Conservation (phyloP, 352 stramenopile species). For the Phytophthora ramorum region DNA sequence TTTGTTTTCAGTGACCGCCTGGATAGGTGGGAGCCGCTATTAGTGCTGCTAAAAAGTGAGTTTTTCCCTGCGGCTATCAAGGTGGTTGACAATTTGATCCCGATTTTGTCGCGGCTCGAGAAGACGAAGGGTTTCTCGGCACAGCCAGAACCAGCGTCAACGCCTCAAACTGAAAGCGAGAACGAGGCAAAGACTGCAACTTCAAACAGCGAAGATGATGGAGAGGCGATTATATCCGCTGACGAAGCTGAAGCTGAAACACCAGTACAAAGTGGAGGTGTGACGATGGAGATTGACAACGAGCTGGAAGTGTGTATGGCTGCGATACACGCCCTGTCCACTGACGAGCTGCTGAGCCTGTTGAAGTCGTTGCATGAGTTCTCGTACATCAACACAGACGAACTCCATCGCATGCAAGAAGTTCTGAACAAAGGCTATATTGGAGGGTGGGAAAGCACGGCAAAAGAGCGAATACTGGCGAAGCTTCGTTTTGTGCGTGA, state of each 20-base stretch:
- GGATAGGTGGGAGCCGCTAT: constrained; percentile 83
- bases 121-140: constrained; percentile 32
- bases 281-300: constrained; percentile 47
- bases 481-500: constrained; percentile 82
- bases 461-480: constrained; percentile 67
- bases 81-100: constrained; percentile 79
- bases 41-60: constrained; percentile 75
- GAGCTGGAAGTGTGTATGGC: constrained; percentile 77
- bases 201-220: constrained; percentile 24
- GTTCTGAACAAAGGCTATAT: constrained; percentile 86
- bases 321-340: constrained; percentile 70
- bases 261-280: constrained; percentile 10
- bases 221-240: constrained; percentile 6
- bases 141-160: neutral
- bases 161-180: constrained; percentile 18
- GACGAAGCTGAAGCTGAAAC: constrained; percentile 14
- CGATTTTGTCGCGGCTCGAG: constrained; percentile 66
- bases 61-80: constrained; percentile 69
- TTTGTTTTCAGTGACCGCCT: constrained; percentile 79
- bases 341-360: constrained; percentile 67
- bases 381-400: constrained; percentile 82
- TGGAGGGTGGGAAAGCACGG: constrained; percentile 74
- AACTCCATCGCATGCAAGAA: constrained; percentile 73
- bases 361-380: constrained; percentile 64
- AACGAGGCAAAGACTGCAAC: constrained; percentile 29